Percentiles rank a stretch among this genome's conserved stretches.
Conservation (phyloP, 345 rosid species). For the Moricandia arvensis region DNA sequence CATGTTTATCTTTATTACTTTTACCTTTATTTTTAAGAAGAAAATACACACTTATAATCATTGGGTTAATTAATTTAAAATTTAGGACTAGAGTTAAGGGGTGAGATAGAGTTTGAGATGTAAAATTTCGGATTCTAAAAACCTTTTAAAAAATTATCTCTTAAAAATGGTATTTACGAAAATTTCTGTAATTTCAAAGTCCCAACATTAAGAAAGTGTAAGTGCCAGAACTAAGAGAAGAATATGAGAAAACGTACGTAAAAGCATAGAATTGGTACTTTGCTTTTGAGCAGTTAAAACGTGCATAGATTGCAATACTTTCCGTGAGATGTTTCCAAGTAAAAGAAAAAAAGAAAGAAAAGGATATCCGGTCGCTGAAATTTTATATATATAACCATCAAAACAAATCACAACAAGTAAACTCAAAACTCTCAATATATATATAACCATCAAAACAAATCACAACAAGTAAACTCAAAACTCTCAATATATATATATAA, state of each 20-base stretch:
- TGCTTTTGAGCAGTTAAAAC: neutral
- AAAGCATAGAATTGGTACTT: neutral
- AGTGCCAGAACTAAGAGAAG: neutral
- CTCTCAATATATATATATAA: no score
- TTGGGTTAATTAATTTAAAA: no score
- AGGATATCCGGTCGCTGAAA: neutral
- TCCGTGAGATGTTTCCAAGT: neutral
- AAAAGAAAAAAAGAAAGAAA: neutral
- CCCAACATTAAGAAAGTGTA: neutral
- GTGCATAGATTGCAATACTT: neutral
- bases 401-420: neutral
- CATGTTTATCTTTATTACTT: no score
- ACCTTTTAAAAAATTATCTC: no score
- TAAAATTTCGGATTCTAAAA: no score
- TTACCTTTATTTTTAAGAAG: no score
- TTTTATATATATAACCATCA: neutral
- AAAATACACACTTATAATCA: no score
- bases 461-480: no score
- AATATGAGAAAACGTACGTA: neutral
- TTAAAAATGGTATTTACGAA: no score
- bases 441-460: neutral
- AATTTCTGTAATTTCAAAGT: no score
- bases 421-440: neutral
- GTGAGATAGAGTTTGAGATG: no score
- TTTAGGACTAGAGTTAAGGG: no score